Conservation (phyloP, 2,329 filamentous ascomycete species). For the Penicillium sp. region DNA sequence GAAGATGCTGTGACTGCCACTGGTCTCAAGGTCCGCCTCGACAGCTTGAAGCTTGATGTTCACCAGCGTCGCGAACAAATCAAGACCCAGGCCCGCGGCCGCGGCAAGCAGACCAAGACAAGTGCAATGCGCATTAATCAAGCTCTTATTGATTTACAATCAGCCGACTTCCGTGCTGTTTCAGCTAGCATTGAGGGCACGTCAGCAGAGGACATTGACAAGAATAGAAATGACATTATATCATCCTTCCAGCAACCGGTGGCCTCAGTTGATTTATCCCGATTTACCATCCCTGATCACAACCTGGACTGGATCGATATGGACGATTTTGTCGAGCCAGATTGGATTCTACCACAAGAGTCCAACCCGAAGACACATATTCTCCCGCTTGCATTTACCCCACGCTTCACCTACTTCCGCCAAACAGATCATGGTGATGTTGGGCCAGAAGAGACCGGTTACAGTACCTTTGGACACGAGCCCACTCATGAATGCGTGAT, state of each 20-base stretch:
- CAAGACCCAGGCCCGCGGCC: constrained; percentile 73
- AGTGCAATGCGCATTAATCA: constrained; percentile 95
- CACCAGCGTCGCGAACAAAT: constrained; percentile 94
- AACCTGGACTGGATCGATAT: constrained; percentile 98
- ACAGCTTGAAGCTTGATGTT: constrained; percentile 95
- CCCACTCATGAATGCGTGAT: constrained; percentile 94
- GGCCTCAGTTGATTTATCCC: constrained; percentile 65
- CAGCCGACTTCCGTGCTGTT: constrained; percentile 87
- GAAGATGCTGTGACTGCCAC: constrained; percentile 83
- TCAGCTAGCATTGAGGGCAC: constrained; percentile 86
- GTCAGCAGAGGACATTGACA: constrained; percentile 70
- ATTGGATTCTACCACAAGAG: constrained; percentile 90
- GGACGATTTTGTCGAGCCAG: constrained; percentile 98
- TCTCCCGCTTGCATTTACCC: constrained; percentile 84
- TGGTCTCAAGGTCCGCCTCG: constrained; percentile 91
- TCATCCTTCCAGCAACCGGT: constrained; percentile 56
- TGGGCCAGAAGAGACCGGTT: constrained; percentile 71
- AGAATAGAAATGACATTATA: constrained; percentile 57
- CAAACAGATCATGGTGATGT: constrained; percentile 88
- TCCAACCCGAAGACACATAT: constrained; percentile 93
- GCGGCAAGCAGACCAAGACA: constrained; percentile 74
- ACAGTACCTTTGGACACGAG: constrained; percentile 88
- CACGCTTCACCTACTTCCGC: constrained; percentile 94
- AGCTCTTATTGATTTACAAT: constrained; percentile 86
- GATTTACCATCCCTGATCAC: constrained; percentile 92